These are phyloP conservation scores for Przewalskia tangutica DNA, from an alignment of 257 asterid species.

Conservation along the genomic window DNA sequence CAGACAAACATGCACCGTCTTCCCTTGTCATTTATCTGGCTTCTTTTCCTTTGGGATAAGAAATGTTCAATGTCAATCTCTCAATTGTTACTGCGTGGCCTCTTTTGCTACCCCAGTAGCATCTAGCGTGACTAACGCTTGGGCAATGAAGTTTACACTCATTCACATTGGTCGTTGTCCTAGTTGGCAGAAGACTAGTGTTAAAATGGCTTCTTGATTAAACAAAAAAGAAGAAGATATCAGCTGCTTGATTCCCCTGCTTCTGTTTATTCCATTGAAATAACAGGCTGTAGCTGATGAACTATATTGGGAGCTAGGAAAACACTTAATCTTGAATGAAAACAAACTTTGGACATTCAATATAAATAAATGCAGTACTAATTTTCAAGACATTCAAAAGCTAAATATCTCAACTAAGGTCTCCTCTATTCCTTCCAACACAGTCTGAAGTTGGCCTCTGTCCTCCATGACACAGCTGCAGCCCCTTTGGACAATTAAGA, in stretches of 20 bases:
- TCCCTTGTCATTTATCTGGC: not conserved
- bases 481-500: slow-evolving; percentile 17
- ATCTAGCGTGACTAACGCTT: not conserved
- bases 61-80: not conserved
- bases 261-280: not conserved
- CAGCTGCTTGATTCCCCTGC: not conserved
- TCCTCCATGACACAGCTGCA: slow-evolving; percentile 19
- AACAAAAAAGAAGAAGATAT: not conserved
- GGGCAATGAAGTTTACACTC: not conserved
- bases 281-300: not conserved
- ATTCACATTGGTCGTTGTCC: not conserved
- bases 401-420: not conserved
- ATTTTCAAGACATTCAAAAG: not conserved
- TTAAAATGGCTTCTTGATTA: not conserved
- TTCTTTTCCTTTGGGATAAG: not conserved
- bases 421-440: not conserved
- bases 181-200: not conserved
- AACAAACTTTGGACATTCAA: not conserved
- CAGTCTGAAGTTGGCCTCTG: slow-evolving; percentile 41
- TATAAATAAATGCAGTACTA: not conserved
- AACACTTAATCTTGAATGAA: not conserved
- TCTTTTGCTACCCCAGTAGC: not conserved
- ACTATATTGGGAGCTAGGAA: not conserved
- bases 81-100: not conserved
- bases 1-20: not conserved